Base-by-base conservation (phyloP, 208 protist species). In the Acanthamoeba rhysodes region DNA sequence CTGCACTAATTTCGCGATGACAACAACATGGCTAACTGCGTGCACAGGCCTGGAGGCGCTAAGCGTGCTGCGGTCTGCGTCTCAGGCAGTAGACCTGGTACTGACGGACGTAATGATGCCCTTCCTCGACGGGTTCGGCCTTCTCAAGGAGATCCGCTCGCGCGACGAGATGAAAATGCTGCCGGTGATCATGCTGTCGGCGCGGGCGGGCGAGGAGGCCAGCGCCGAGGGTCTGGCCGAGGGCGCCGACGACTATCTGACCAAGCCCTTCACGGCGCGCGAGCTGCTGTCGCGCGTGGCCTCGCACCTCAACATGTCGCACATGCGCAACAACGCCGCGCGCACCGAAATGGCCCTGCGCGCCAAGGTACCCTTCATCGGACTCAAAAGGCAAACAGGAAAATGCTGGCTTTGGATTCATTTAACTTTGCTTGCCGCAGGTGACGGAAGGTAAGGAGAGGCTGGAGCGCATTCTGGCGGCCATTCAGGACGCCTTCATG, bases 41-140 rank as follows among this genome's bases (percentile, higher is more conserved):
- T 90, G 6, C 82, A 3, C 82, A 90, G 82, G 87, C 0, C 87
- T 93, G 7, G 87, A 93, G 34, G 87, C 87, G 22, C 20, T 93
- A 37, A 93, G 66, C n/a, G 22, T 76, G 37, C 64, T 76, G 12
- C 6, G n/a, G 12, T 76, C 57, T 18, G n/a, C 41, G 5, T 14
- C 14, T 1, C 7, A 66, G 10, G 82, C 29, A 3, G 41, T 92
- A 7, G 94, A 95, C 34, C 85, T 95, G 18, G 91, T 95, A 22
- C 48, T 95, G 64, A 94, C 64, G 18, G 95, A 95, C 18, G 95
- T 95, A 7, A 95, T 95, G 95, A 95, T 95, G 95, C 95, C 95
- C 29, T 53, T 68, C 53, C 29, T 95, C 41, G 95, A 96, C 70
- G 95, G 95, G n/a, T 87, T 95, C 45, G 48, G 62, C 20, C 53